Evolutionary conservation across 2,329 filamentous ascomycete species (phyloP), one percentile per base, ranked within the genome.

Genomic region (Ophiognomonia clavigignenti-juglandacearum): DNA sequence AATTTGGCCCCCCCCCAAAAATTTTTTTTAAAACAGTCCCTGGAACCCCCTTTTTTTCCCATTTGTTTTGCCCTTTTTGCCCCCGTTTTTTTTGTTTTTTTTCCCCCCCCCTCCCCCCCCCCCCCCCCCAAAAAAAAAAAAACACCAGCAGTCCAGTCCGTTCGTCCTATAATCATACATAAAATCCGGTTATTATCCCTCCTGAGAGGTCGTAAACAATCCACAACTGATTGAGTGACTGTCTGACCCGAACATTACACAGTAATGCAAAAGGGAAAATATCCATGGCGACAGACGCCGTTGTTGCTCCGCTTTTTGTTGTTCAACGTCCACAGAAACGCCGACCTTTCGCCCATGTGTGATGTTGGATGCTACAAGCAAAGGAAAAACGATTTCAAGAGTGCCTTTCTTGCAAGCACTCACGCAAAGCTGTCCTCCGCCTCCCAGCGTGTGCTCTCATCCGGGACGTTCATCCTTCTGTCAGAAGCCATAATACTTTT

Each of bases 351-450:
- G 11, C 32, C 42, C n/a, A 2, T 26, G 23, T 34, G 20, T 19
- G 31, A 41, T 14, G 6, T 35, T 26, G n/a, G n/a, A n/a, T n/a
- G n/a, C n/a, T n/a, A 18, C 23, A 36, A 14, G 19, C n/a, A 32
- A 19, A 23, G 23, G 8, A 10, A 16, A 29, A 10, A 18, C 18
- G 3, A 20, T n/a, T n/a, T 23, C 7, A 26, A 26, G 24, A n/a
- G n/a, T n/a, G n/a, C n/a, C n/a, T n/a, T 20, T 19, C 14, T 23
- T 19, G 26, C 14, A n/a, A 10, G 7, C 32, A 35, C 23, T 67
- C 56, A 70, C 19, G 67, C 69, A 62, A 73, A 72, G 50, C 66
- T 71, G 56, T 73, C 66, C 51, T 71, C 68, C 26, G 61, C 66
- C 44, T 60, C 59, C 69, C 69, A 70, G 40, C 61, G 59, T 11